phyloP scores from a whole-genome alignment of 345 rosid species.

The Noccaea caerulescens region DNA sequence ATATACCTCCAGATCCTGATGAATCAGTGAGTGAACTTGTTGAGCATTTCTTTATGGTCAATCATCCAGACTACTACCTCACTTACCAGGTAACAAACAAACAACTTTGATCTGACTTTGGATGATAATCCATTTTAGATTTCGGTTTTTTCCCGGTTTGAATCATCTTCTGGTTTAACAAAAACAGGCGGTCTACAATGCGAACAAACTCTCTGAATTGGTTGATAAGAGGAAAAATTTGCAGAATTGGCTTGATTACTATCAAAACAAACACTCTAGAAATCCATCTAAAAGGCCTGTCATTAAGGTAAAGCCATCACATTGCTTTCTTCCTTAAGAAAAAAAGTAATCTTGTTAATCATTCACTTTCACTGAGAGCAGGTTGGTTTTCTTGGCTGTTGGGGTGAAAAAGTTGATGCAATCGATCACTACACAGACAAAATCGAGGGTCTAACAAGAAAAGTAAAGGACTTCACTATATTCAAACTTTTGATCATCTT shows the following conservation, averaged over 20 bases:
- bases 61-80: constrained; percentile 83
- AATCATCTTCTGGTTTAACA: constrained; percentile 1
- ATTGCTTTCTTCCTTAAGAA: background rate
- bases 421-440: constrained; percentile 65
- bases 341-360: constrained; percentile 7
- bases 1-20: constrained; percentile 90
- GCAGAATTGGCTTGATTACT: constrained; percentile 87
- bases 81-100: constrained; percentile 66
- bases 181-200: constrained; percentile 78
- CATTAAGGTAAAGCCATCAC: constrained; percentile 54
- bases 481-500: background rate
- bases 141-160: background rate
- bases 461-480: constrained; percentile 43
- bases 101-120: constrained; percentile 26
- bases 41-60: constrained; percentile 88
- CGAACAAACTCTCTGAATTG: constrained; percentile 65
- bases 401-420: constrained; percentile 76
- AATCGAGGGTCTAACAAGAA: constrained; percentile 59
- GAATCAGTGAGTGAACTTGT: constrained; percentile 85
- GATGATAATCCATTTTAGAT: background rate
- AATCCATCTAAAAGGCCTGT: constrained; percentile 58
- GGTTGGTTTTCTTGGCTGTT: constrained; percentile 78
- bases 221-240: constrained; percentile 64
- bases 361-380: constrained; percentile 39
- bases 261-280: constrained; percentile 74